These are phyloP conservation scores for Mortierella sp. DNA, from an alignment of 371 early-diverging fungal species.

Conservation along the genomic window DNA sequence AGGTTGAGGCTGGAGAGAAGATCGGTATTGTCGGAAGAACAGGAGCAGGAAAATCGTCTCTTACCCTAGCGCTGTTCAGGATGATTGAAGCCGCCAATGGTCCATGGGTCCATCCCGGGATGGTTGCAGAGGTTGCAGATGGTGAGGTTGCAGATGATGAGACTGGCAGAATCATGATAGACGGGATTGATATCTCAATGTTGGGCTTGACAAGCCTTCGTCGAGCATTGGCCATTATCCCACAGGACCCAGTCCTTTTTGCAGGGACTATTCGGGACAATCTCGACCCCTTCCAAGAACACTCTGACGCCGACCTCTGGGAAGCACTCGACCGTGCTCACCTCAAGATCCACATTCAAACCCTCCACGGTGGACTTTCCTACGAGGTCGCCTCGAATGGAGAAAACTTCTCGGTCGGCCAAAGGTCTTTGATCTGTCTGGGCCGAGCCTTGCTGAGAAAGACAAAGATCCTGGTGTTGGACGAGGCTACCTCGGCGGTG, in stretches of 20 bases:
- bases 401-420: slow-evolving; percentile 79
- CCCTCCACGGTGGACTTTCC: slow-evolving; percentile 32
- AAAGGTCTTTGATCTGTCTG: slow-evolving; percentile 84
- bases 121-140: neutral
- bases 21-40: slow-evolving; percentile 72
- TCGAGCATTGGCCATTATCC: slow-evolving; percentile 73
- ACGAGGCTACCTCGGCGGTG: slow-evolving; percentile 86
- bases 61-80: slow-evolving; percentile 75
- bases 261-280: slow-evolving; percentile 74
- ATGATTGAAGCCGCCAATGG: slow-evolving; percentile 70
- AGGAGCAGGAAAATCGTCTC: slow-evolving; percentile 76
- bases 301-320: slow-evolving; percentile 76
- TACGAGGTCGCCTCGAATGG: slow-evolving; percentile 27
- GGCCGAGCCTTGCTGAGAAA: slow-evolving; percentile 80
- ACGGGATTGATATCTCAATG: slow-evolving; percentile 73
- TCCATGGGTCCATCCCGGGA: slow-evolving; percentile 11
- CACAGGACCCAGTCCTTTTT: slow-evolving; percentile 77
- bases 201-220: slow-evolving; percentile 76
- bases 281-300: slow-evolving; percentile 74
- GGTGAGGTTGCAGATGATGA: slow-evolving; percentile 2
- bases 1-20: slow-evolving; percentile 62
- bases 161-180: slow-evolving; percentile 73
- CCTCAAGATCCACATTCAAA: slow-evolving; percentile 35
- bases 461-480: slow-evolving; percentile 76
- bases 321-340: slow-evolving; percentile 63